Conservation (phyloP, 805 yeast species). For the Maudiozyma pseudohumilis region DNA sequence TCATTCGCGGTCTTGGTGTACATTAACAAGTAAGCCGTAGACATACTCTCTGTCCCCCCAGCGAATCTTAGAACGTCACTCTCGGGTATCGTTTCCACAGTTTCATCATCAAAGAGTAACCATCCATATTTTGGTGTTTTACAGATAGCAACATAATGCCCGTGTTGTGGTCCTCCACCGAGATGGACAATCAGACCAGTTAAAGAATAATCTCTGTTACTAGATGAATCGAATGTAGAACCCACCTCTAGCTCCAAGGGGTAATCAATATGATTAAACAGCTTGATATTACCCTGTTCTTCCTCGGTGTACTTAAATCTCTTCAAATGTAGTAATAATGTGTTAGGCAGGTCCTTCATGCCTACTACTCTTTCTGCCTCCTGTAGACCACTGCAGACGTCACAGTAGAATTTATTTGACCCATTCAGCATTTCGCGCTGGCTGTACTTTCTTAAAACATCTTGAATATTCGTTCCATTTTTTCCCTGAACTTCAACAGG, state of each 20-base stretch:
- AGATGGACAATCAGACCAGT: slow-evolving; percentile 85
- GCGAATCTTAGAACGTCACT: slow-evolving; percentile 72
- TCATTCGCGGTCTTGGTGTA: slow-evolving; percentile 30
- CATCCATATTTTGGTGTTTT: slow-evolving; percentile 74
- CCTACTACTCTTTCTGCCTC: slow-evolving; percentile 90
- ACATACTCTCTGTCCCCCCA: slow-evolving; percentile 78
- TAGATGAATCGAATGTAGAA: slow-evolving; percentile 35
- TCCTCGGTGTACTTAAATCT: slow-evolving; percentile 85
- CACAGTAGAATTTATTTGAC: slow-evolving; percentile 87
- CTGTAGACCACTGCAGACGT: slow-evolving; percentile 78
- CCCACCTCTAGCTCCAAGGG: slow-evolving; percentile 63
- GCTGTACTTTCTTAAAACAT: slow-evolving; percentile 38
- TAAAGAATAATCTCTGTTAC: slow-evolving; percentile 55
- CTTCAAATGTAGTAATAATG: slow-evolving; percentile 75
- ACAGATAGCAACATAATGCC: slow-evolving; percentile 84
- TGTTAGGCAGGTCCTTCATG: slow-evolving; percentile 64
- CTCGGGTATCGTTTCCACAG: slow-evolving; percentile 81
- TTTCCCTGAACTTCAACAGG: slow-evolving; percentile 78
- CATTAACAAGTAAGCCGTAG: slow-evolving; percentile 83
- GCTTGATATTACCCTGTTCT: slow-evolving; percentile 67
- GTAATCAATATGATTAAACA: slow-evolving; percentile 76
- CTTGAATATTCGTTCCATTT: slow-evolving; percentile 60
- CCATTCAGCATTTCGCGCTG: slow-evolving; percentile 78
- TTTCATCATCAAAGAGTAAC: slow-evolving; percentile 91
- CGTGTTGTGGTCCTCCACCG: slow-evolving; percentile 97